A percentile compares a stretch with the other conserved stretches of the same genome.
Conservation (phyloP, 202 grass and related monocot genomes). For the Panicum virgatum region DNA sequence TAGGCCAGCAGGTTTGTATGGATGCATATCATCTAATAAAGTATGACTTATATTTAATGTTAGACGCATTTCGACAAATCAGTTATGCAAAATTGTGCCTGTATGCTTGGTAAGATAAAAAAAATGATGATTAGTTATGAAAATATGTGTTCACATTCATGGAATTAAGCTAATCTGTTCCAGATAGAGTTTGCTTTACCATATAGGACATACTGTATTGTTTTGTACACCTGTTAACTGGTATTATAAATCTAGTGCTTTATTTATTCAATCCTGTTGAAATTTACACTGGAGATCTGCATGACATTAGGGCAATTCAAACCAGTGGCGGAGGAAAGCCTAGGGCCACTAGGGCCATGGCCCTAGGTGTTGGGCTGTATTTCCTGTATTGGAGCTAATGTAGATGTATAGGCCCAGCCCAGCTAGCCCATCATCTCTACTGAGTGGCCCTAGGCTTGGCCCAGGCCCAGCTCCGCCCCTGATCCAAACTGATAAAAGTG, state of each 20-base stretch:
- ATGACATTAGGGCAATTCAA: neutral
- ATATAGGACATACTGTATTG: neutral
- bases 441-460: no score
- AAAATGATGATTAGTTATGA: slow-evolving; percentile 2
- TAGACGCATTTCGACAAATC: neutral
- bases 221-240: neutral
- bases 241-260: neutral
- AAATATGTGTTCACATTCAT: neutral
- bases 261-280: slow-evolving; percentile 8
- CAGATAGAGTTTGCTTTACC: neutral
- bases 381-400: no score
- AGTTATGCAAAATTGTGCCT: neutral
- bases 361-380: no score
- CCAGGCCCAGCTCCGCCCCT: no score
- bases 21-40: slow-evolving; percentile 29
- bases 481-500: neutral
- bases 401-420: no score
- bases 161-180: slow-evolving; percentile 10
- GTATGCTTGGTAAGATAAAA: neutral
- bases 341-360: no score
- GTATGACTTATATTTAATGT: slow-evolving; percentile 13
- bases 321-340: no score
- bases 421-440: no score
- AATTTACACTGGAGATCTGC: neutral
- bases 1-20: slow-evolving; percentile 86